Conservation (phyloP, 306 rosid genomes). For the Prunus mume region DNA sequence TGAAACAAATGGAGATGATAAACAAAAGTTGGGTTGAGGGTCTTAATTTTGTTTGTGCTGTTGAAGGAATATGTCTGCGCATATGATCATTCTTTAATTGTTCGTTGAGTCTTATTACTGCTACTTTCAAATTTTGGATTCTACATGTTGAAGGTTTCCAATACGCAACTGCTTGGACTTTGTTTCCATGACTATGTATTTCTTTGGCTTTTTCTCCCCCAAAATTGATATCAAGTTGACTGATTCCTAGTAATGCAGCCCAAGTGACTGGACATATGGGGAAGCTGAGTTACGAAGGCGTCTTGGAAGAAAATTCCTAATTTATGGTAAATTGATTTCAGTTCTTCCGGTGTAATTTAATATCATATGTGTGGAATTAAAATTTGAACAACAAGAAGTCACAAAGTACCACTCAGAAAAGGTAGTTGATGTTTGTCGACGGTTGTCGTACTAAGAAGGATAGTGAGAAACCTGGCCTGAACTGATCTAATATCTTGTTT, state of each 20-base stretch:
- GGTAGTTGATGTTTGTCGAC: not conserved
- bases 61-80: not conserved
- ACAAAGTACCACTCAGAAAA: not conserved
- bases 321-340: slow-evolving; percentile 53
- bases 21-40: not conserved
- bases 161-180: not conserved
- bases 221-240: slow-evolving; percentile 24
- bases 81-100: not conserved
- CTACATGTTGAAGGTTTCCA: not conserved
- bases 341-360: slow-evolving; percentile 5
- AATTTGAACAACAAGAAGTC: not conserved
- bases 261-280: slow-evolving; percentile 84
- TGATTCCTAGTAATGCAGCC: slow-evolving; percentile 55
- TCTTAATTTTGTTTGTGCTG: no score
- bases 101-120: not conserved
- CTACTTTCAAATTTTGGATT: not conserved
- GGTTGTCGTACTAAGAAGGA: not conserved
- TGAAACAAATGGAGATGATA: not conserved
- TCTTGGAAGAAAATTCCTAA: slow-evolving; percentile 73
- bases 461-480: slow-evolving; percentile 22
- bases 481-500: not conserved
- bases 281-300: slow-evolving; percentile 80
- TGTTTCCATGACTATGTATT: slow-evolving; percentile 9
- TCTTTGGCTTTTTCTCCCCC: slow-evolving; percentile 11
- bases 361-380: not conserved